phyloP scores from a whole-genome alignment of 2,329 filamentous ascomycete genomes.

The Nannizziopsis arthrosporioides region DNA sequence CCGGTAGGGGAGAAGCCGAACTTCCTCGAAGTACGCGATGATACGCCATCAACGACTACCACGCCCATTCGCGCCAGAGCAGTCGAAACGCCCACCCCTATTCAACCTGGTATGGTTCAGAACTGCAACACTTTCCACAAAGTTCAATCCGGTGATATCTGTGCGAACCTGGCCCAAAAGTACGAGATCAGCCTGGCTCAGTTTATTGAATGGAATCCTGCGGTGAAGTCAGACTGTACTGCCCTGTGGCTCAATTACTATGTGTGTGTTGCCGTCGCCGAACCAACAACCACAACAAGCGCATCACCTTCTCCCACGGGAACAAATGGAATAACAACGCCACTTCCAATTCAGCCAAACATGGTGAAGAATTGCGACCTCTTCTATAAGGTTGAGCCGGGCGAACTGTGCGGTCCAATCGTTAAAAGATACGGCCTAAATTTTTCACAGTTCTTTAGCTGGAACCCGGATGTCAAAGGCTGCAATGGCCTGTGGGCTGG shows the following conservation, averaged over 20 bases:
- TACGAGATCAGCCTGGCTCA: conserved; percentile 13
- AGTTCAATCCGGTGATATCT: background rate
- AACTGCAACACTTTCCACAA: conserved; percentile 6
- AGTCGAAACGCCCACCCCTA: conserved; percentile 8
- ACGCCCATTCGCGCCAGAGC: background rate
- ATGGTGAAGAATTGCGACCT: conserved; percentile 1
- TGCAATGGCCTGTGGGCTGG: conserved; percentile 1
- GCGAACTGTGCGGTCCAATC: conserved; percentile 3
- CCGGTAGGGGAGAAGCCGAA: no score
- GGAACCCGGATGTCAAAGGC: background rate
- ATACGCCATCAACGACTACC: background rate
- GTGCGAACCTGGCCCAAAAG: background rate
- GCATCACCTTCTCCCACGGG: conserved; percentile 4
- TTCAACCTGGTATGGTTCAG: conserved; percentile 1
- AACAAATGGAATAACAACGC: background rate
- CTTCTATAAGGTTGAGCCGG: conserved; percentile 3
- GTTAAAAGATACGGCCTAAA: conserved; percentile 1
- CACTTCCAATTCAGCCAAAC: conserved; percentile 3
- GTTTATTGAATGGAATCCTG: conserved; percentile 20
- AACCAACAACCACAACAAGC: conserved; percentile 5
- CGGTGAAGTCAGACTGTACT: conserved; percentile 15
- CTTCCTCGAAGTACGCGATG: background rate
- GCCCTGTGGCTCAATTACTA: conserved; percentile 16
- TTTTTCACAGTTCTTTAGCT: background rate
- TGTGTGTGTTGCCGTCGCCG: conserved; percentile 16